Percentiles rank a stretch among this genome's conserved stretches.
These are phyloP conservation scores for Xerocomus potaroensis DNA, from an alignment of 768 basidiomycete species.

Conservation along the genomic window DNA sequence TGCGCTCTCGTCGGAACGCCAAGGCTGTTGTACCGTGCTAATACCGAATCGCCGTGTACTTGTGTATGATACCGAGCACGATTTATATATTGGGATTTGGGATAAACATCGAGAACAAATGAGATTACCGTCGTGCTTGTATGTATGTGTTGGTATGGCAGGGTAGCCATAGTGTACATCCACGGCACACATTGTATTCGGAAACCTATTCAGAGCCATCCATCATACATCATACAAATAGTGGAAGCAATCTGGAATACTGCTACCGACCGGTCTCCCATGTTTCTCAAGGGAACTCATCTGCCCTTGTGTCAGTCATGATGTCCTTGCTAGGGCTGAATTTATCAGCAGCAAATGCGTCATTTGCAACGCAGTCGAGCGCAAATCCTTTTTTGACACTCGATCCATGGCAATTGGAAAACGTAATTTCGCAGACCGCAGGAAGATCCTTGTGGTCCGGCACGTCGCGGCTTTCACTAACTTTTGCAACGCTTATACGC, in stretches of 20 bases:
- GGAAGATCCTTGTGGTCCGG: background rate
- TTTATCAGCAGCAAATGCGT: background rate
- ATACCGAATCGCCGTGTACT: no score
- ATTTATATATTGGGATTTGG: no score
- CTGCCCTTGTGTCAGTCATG: background rate
- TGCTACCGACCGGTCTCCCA: background rate
- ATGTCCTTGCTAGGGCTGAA: background rate
- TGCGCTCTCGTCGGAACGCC: no score
- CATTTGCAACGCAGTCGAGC: background rate
- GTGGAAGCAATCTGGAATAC: background rate
- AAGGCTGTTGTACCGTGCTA: no score
- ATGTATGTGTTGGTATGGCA: no score
- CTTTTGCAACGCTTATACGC: background rate
- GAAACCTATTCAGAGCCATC: background rate
- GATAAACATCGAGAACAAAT: no score
- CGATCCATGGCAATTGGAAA: background rate
- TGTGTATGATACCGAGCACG: no score
- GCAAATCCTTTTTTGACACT: background rate
- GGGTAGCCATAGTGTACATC: background rate
- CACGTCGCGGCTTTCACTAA: background rate
- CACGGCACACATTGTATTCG: background rate
- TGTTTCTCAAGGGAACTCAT: background rate
- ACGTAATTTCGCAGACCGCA: background rate
- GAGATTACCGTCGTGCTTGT: no score
- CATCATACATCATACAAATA: background rate